These are phyloP conservation scores for Fagus sylvatica DNA, from an alignment of 306 rosid genomes.

Conservation along the genomic window DNA sequence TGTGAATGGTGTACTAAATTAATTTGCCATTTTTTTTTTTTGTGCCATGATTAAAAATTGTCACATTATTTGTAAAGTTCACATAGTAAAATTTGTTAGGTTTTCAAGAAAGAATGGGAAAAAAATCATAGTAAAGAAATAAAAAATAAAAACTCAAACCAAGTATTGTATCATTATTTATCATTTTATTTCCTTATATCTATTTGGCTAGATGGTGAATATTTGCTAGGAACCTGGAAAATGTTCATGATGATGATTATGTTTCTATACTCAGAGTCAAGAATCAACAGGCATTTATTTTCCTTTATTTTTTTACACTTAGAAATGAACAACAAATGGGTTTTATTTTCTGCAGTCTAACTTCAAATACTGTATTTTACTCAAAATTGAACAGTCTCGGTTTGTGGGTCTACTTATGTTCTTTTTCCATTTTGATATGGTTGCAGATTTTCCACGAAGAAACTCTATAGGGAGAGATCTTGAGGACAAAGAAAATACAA, in stretches of 20 bases:
- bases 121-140: background rate
- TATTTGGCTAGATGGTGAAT: background rate
- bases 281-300: background rate
- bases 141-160: too few species aligned
- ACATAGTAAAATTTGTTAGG: background rate
- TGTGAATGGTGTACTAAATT: too few species aligned
- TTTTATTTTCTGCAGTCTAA: background rate
- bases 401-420: background rate
- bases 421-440: background rate
- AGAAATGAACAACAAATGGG: background rate
- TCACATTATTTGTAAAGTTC: too few species aligned
- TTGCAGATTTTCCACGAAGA: conserved; percentile 53
- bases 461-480: conserved; percentile 44
- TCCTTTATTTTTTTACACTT: background rate
- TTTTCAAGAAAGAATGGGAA: background rate
- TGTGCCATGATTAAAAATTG: too few species aligned
- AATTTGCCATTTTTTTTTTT: background rate
- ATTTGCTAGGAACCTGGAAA: background rate
- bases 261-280: background rate
- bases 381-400: background rate
- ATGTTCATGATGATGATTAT: background rate
- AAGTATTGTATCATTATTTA: too few species aligned
- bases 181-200: background rate
- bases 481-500: conserved; percentile 78
- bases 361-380: background rate